Conservation (phyloP, 192 early-diverging fungal genomes). For the Rhizophagus prolifer region DNA sequence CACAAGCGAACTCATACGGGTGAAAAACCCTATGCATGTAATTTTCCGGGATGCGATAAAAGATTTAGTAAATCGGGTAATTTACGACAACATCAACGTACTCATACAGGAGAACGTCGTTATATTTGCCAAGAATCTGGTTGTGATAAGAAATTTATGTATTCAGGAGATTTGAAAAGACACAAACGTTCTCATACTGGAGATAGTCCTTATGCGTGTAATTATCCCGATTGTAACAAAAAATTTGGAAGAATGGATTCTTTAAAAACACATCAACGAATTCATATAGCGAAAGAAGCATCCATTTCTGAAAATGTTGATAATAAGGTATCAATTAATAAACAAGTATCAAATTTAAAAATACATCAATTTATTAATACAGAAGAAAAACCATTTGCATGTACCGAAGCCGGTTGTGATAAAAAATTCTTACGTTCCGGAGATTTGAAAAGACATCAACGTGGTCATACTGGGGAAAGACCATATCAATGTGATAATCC, state of each 20-base stretch:
- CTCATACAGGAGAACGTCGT: conserved; percentile 51
- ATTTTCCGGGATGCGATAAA: neutral
- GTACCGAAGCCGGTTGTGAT: conserved; percentile 50
- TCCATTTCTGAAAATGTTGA: conserved; percentile 53
- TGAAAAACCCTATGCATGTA: conserved; percentile 54
- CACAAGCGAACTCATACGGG: conserved; percentile 83
- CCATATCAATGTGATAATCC: conserved; percentile 73
- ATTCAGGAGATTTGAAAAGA: conserved; percentile 48
- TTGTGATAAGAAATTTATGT: conserved; percentile 50
- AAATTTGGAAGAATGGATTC: conserved; percentile 74
- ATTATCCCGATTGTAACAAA: neutral
- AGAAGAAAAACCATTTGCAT: conserved; percentile 41
- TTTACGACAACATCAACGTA: conserved; percentile 68
- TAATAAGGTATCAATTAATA: conserved; percentile 40
- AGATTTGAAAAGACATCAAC: conserved; percentile 77
- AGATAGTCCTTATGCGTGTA: conserved; percentile 39
- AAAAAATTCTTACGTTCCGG: conserved; percentile 74
- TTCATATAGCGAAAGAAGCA: conserved; percentile 52
- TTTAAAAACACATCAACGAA: conserved; percentile 68
- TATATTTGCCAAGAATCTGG: conserved; percentile 45
- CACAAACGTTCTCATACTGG: conserved; percentile 50
- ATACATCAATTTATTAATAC: conserved; percentile 32
- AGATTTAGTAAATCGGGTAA: conserved; percentile 72
- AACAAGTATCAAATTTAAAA: conserved; percentile 49
- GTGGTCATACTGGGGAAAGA: conserved; percentile 82